Evolutionary conservation across 495 filamentous ascomycete species (phyloP).

Genomic region (Penicillium herquei): DNA sequence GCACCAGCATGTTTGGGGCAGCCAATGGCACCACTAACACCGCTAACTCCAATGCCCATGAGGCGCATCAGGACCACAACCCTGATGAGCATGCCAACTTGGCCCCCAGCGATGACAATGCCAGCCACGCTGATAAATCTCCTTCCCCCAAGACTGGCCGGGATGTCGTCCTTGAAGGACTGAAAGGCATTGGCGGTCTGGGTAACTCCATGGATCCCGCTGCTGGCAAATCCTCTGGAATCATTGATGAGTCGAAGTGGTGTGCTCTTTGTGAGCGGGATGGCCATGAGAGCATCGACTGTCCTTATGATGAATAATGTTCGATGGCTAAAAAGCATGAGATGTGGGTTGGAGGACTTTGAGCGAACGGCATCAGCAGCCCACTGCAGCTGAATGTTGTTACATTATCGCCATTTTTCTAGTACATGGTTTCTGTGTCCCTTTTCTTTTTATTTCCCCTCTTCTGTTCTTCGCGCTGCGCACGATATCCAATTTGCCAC

Average conservation of each 20-base stretch:
- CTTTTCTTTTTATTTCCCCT: conserved; percentile 1
- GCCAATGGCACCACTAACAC: conserved; percentile 27
- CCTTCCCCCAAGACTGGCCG: conserved; percentile 39
- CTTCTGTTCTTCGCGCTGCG: neutral
- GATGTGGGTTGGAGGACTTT: conserved; percentile 8
- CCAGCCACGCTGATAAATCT: conserved; percentile 18
- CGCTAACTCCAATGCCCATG: conserved; percentile 11
- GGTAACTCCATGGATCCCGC: conserved; percentile 47
- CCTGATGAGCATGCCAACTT: conserved; percentile 14
- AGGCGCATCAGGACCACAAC: conserved; percentile 17
- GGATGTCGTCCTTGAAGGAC: conserved; percentile 62
- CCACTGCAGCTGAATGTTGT: conserved; percentile 4
- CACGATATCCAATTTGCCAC: neutral
- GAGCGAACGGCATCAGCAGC: conserved; percentile 3
- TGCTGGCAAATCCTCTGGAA: conserved; percentile 75
- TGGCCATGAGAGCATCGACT: conserved; percentile 93
- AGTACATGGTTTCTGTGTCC: conserved; percentile 16
- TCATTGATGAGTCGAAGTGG: conserved; percentile 86
- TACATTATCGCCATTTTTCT: conserved; percentile 13
- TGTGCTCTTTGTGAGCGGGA: conserved; percentile 96
- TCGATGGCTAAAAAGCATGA: conserved; percentile 16
- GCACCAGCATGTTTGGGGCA: conserved; percentile 77
- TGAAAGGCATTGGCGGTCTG: conserved; percentile 54
- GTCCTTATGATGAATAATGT: conserved; percentile 86
- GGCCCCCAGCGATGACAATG: conserved; percentile 10